Base-by-base conservation (phyloP, 305 asterid species). In the Coffea humblotiana region DNA sequence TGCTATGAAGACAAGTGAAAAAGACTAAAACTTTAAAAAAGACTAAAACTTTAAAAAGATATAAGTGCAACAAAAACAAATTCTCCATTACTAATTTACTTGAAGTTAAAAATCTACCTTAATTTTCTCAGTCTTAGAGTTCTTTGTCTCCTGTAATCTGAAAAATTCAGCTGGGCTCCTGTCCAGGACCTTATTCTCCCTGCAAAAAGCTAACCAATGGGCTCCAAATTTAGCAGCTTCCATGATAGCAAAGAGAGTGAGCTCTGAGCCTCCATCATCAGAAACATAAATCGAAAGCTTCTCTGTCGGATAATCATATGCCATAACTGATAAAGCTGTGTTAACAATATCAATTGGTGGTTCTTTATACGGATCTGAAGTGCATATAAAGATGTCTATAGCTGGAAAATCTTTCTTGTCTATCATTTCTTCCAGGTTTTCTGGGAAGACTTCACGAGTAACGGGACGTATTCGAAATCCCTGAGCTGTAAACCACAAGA, bases 191-290 rank as follows among this genome's bases (percentile, higher is more conserved):
- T 74, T 71, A 77, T 90, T 89, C 71, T 86, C 87, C 87, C 77
- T 84, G 76, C 97, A 92, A 56, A 86, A 92, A 40, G 93, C 88
- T 70, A 92, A 15, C 97, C 97, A 91, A 54, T 63, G 81, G 81
- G 67, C 83, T 0, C 87, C 95, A 47, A 92, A 92, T 65, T 75
- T n/a, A 21, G 89, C 90, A 4, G 97, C 97, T 56, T 91, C 94
- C 88, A 75, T 77, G 13, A 92, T 47, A 72, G 96, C 94, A 80
- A 90, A 92, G 14, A 92, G 65, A 9, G 91, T 92, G 35, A 92
- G 77, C 78, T 90, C 85, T 56, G 97, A 92, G 7, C 90, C 90
- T 11, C 96, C 95, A 52, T 92, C 97, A 67, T 92, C 97, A 16
- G 97, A 92, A 9, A 90, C 88, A 49, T 91, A 91, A 7, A 91